A percentile compares a stretch with the other conserved stretches of the same genome.
These are phyloP conservation scores for Rhinocladiella similis DNA, from an alignment of 2,329 filamentous ascomycete species.

Conservation along the genomic window DNA sequence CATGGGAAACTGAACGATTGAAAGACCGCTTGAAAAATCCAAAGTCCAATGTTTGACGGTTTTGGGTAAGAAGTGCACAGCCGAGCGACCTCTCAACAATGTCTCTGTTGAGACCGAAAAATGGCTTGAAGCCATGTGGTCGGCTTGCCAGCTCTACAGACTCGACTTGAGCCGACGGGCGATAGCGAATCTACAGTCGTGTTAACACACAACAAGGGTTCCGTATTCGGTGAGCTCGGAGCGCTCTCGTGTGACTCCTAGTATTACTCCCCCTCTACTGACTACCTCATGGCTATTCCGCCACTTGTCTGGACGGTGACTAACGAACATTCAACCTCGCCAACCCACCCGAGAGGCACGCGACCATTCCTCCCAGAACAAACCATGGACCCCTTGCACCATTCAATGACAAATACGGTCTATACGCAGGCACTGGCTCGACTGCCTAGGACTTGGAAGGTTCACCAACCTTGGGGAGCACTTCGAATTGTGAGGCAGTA, in stretches of 20 bases:
- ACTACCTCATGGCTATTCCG: constrained; percentile 59
- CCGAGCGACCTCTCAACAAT: too few species aligned
- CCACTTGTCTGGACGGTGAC: constrained; percentile 36
- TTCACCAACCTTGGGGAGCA: constrained; percentile 62
- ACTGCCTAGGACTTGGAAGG: constrained; percentile 72
- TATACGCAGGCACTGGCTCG: constrained; percentile 71
- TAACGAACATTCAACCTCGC: constrained; percentile 55
- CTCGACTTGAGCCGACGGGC: too few species aligned
- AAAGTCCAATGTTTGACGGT: too few species aligned
- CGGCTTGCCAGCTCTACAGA: too few species aligned
- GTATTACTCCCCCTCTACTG: constrained; percentile 71
- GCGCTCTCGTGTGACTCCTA: constrained; percentile 68
- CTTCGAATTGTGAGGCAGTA: constrained; percentile 52
- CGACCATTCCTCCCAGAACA: constrained; percentile 61
- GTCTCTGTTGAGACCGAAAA: too few species aligned
- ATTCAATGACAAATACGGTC: constrained; percentile 76
- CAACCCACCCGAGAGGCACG: constrained; percentile 62
- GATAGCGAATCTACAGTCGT: too few species aligned
- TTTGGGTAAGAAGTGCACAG: too few species aligned
- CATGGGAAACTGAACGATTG: too few species aligned
- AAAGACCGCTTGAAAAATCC: too few species aligned
- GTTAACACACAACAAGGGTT: too few species aligned
- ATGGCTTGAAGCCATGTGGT: too few species aligned
- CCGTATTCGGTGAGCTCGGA: too few species aligned
- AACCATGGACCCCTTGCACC: constrained; percentile 71